Evolutionary conservation across 495 filamentous ascomycete species (phyloP).

Genomic region (Hypoxylon subgilvum): DNA sequence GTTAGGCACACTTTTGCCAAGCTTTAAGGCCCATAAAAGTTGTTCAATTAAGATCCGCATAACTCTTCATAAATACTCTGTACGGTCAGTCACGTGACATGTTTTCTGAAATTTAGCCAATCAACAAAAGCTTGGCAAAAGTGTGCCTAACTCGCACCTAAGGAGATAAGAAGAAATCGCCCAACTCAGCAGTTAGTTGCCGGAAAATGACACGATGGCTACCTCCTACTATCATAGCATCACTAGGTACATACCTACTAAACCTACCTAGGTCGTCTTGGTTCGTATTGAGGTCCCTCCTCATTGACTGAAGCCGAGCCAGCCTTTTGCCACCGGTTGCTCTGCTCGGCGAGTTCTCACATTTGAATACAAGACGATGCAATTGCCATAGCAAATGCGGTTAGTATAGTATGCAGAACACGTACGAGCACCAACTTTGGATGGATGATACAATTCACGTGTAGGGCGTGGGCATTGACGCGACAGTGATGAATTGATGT

Average conservation of each 20-base stretch:
- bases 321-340: slow-evolving; percentile 13
- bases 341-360: not conserved
- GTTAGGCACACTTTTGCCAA: too few species aligned
- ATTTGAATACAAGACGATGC: slow-evolving; percentile 29
- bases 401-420: slow-evolving; percentile 24
- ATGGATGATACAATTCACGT: slow-evolving; percentile 18
- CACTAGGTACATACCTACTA: slow-evolving; percentile 1
- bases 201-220: not conserved
- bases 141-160: too few species aligned
- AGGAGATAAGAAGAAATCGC: not conserved
- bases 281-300: slow-evolving; percentile 25
- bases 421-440: slow-evolving; percentile 21
- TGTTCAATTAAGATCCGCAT: too few species aligned
- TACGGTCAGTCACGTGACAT: too few species aligned
- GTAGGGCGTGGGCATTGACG: slow-evolving; percentile 22
- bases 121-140: too few species aligned
- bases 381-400: slow-evolving; percentile 11
- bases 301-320: slow-evolving; percentile 5
- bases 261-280: slow-evolving; percentile 20
- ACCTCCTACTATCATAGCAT: too few species aligned
- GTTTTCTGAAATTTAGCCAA: too few species aligned
- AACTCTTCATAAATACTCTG: too few species aligned
- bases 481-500: slow-evolving; percentile 5
- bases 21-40: too few species aligned
- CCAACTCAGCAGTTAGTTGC: not conserved